These are phyloP conservation scores for Neonothopanus nambi DNA, from an alignment of 1,284 basidiomycete species.

Conservation along the genomic window DNA sequence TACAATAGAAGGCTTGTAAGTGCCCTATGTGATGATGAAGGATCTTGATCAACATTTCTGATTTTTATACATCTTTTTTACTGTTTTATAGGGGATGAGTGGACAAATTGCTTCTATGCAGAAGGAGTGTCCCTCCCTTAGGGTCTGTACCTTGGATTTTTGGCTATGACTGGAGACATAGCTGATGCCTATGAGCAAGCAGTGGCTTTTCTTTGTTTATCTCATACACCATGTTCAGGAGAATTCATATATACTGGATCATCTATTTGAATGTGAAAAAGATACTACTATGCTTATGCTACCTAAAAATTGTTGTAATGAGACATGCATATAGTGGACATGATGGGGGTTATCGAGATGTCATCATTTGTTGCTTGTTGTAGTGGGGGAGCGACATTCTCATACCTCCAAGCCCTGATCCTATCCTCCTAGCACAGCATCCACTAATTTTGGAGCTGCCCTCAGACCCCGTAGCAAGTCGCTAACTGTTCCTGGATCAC, in stretches of 20 bases:
- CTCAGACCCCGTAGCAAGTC: no score
- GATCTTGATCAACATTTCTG: slow-evolving; percentile 33
- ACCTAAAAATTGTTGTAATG: slow-evolving; percentile 39
- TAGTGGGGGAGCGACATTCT: no score
- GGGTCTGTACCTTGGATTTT: slow-evolving; percentile 86
- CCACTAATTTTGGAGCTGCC: no score
- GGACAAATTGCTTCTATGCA: slow-evolving; percentile 88
- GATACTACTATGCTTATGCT: slow-evolving; percentile 54
- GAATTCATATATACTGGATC: no score
- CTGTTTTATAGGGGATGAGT: slow-evolving; percentile 77
- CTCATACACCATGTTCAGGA: no score
- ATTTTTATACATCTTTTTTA: no score
- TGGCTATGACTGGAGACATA: slow-evolving; percentile 92
- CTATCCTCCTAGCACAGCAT: no score
- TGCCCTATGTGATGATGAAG: no score
- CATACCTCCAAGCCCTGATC: no score
- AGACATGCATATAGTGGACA: slow-evolving; percentile 28
- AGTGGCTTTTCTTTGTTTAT: slow-evolving; percentile 14
- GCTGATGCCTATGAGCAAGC: slow-evolving; percentile 84
- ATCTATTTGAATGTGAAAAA: slow-evolving; percentile 55
- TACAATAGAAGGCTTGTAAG: slow-evolving; percentile 82
- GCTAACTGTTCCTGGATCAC: no score
- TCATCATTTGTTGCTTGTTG: no score
- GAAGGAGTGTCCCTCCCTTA: slow-evolving; percentile 68
- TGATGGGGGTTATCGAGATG: no score